A percentile compares a stretch with the other conserved stretches of the same genome.
phyloP scores from a whole-genome alignment of 2,329 filamentous ascomycete genomes.

The Juglanconis sp. region DNA sequence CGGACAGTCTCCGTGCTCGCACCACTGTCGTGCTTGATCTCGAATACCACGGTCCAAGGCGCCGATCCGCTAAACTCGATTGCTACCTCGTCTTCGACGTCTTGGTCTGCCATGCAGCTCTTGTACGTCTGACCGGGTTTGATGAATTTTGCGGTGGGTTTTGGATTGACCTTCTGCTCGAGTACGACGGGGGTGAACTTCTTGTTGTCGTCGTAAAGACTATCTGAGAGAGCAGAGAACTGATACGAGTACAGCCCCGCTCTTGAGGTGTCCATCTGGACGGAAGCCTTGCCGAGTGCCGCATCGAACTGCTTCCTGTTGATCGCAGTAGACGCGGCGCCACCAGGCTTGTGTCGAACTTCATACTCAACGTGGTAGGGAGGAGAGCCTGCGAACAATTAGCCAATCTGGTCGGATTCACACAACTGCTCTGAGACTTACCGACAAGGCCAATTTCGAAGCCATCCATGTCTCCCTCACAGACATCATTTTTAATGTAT shows the following conservation, averaged over 20 bases:
- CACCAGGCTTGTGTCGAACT: slow-evolving; percentile 66
- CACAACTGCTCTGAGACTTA: slow-evolving; percentile 34
- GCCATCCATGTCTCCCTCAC: slow-evolving; percentile 89
- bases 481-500: slow-evolving; percentile 77
- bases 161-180: slow-evolving; percentile 79
- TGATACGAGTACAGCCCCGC: slow-evolving; percentile 83
- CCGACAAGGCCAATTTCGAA: slow-evolving; percentile 79
- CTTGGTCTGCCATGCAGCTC: slow-evolving; percentile 83
- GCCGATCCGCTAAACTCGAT: slow-evolving; percentile 78
- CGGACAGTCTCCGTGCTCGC: slow-evolving; percentile 76
- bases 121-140: slow-evolving; percentile 92
- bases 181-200: slow-evolving; percentile 66
- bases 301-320: slow-evolving; percentile 73
- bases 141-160: slow-evolving; percentile 76
- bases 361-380: slow-evolving; percentile 84
- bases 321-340: slow-evolving; percentile 59
- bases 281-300: slow-evolving; percentile 69
- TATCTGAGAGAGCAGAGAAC: slow-evolving; percentile 79
- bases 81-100: slow-evolving; percentile 81
- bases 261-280: slow-evolving; percentile 82
- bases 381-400: slow-evolving; percentile 57
- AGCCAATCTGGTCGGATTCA: slow-evolving; percentile 22
- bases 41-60: slow-evolving; percentile 87
- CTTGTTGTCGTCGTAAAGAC: slow-evolving; percentile 73
- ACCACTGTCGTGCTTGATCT: slow-evolving; percentile 86